Evolutionary conservation across 148 eudicot species (phyloP), one percentile per base, ranked within the genome.

Genomic region (Fagopyrum esculentum): DNA sequence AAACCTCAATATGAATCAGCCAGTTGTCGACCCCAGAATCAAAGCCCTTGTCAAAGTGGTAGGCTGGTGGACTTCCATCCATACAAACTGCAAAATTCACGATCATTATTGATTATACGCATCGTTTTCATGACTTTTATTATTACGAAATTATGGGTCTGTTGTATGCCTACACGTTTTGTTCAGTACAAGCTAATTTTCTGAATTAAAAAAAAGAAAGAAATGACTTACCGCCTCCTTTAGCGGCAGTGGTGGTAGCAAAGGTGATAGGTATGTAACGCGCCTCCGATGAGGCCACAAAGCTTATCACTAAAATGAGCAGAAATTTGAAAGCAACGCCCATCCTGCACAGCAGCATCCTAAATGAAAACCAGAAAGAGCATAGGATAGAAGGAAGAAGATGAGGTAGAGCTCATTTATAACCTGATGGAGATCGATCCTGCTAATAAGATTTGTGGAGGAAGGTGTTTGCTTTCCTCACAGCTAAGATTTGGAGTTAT

Each of bases 61-160:
- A 93, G 11, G 97, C 98, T 51, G 98, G 93, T 43, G 98, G 93
- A 63, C 89, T 91, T 72, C 98, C 98, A 80, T 93, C 98, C 86
- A 93, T 82, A 78, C 98, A 93, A 45, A 93, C 98, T 93, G 89
- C 74, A 78, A 35, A 47, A 72, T 35, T 35, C 40, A 35, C 40
- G 40, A 35, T 35, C 40, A 35, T 35, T 35, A 30, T 30, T 30
- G n/a, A n/a, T 30, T 30, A 30, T 2, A 35, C 40, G 1, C 40
- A 35, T 35, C 40, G 1, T 35, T 35, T 35, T 35, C 40, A 35
- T 35, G 40, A 35, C 40, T 35, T 35, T 35, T 35, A 56, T 49
- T 1, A 49, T 9, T 49, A 9, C 9, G 13, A 49, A 12, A 49
- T 8, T 49, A 12, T 49, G 40, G 3, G 0, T 12, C 12, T 49